Evolutionary conservation across 1,284 basidiomycete species (phyloP), one percentile per base, ranked within the genome.

Genomic region (Dichomitus squalens): DNA sequence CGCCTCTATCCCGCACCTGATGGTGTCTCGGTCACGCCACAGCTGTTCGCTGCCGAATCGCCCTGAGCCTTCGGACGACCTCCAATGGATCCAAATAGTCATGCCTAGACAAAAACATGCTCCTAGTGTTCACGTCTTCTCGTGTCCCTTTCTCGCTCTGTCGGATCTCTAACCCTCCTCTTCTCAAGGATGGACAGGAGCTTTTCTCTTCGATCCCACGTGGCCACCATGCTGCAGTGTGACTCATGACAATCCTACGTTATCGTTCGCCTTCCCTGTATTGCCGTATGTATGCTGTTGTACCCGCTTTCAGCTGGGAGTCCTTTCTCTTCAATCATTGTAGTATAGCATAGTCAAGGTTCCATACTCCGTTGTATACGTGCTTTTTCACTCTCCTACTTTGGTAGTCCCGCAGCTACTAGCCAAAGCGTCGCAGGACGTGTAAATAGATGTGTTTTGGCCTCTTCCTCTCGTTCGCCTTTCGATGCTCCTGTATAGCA

Each of bases 31-130:
- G 25, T 29, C 14, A 7, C 21, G 34, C 38, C 20, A 40, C 46
- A 68, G 66, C 53, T 68, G 29, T 68, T 68, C 51, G 59, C 64
- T 46, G 66, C 66, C 9, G 66, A 68, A 48, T 61, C 61, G 63
- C 66, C 66, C 2, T 67, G 59, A 64, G 16, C 9, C 41, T 21
- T 33, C 29, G 20, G 48, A 38, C 18, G 40, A 9, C 7, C 16
- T 21, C 31, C 31, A 18, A 25, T 25, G 49, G 11, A n/a, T 18
- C 7, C n/a, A n/a, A n/a, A n/a, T n/a, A n/a, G n/a, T 29, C 39
- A 18, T n/a, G 21, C 25, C 33, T 40, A 12, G 18, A 18, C 18
- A 23, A 23, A 44, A 34, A 9, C 3, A 27, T 31, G 29, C 29
- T 11, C 6, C 29, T 31, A 6, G 29, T 11, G 29, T 31, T 18